A percentile compares a stretch with the other conserved stretches of the same genome.
These are phyloP conservation scores for Tetrahymena borealis DNA, from an alignment of 73 alveolate genomes.

Conservation along the genomic window DNA sequence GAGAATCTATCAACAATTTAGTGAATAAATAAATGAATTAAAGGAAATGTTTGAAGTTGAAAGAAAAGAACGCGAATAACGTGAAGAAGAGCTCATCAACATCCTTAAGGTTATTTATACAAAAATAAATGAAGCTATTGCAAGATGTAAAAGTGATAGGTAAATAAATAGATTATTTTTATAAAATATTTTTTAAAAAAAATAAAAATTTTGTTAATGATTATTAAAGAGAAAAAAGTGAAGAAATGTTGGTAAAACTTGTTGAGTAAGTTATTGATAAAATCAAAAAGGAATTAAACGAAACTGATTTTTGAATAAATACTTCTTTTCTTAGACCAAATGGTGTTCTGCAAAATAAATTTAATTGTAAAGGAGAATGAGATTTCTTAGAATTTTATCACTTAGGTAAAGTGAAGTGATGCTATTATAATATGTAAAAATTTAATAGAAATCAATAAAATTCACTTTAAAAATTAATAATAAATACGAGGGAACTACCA, in stretches of 20 bases:
- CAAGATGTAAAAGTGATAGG: constrained; percentile 23
- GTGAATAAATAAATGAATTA: constrained; percentile 23
- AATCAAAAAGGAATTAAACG: constrained; percentile 37
- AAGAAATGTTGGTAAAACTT: constrained; percentile 41
- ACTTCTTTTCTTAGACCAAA: too few species aligned
- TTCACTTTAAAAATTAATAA: too few species aligned
- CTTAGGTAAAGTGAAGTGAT: too few species aligned
- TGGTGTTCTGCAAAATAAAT: too few species aligned
- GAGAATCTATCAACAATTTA: constrained; percentile 29
- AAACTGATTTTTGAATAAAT: constrained; percentile 28
- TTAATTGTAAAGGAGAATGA: too few species aligned
- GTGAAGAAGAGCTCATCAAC: constrained; percentile 37
- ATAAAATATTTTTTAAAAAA: not conserved
- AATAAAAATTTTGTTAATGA: not conserved
- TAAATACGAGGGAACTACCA: too few species aligned
- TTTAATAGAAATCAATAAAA: too few species aligned
- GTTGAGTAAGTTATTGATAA: constrained; percentile 44
- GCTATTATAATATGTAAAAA: too few species aligned
- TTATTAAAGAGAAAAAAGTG: constrained; percentile 32
- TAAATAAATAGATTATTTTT: not conserved
- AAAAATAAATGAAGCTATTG: constrained; percentile 23
- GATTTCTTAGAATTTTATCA: too few species aligned
- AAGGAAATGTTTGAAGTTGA: constrained; percentile 34
- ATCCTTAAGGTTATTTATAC: constrained; percentile 21
- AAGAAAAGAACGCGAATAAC: constrained; percentile 32